Percentiles rank a stretch among this genome's conserved stretches.
Conservation (phyloP, 129 eudicot genomes). For the Arctium minus region DNA sequence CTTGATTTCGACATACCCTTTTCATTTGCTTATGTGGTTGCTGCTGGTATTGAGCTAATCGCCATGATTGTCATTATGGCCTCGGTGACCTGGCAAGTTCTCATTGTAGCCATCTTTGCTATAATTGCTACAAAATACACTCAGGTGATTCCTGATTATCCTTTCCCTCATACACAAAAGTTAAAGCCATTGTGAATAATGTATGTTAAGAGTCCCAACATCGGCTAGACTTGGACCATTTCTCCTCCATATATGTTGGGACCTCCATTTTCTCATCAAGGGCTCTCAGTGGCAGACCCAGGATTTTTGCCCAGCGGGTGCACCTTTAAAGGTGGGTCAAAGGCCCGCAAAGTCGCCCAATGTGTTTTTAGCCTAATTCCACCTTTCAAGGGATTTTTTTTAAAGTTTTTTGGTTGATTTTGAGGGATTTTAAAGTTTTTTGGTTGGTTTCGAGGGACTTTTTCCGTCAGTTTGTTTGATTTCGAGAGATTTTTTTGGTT, state of each 20-base stretch:
- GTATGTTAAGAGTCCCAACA: neutral
- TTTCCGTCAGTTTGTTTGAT: neutral
- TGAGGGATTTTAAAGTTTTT: neutral
- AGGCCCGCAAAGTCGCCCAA: neutral
- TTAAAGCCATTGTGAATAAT: neutral
- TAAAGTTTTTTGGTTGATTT: neutral
- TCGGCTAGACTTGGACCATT: neutral
- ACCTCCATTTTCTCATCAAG: neutral
- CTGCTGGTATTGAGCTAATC: conserved; percentile 35
- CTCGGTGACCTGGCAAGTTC: conserved; percentile 84
- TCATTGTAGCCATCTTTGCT: conserved; percentile 57
- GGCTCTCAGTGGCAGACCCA: neutral
- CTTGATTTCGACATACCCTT: conserved; percentile 58
- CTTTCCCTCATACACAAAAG: neutral
- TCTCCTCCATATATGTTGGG: neutral
- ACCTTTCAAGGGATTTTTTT: neutral
- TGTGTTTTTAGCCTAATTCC: neutral
- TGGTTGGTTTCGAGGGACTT: neutral
- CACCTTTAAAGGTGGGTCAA: neutral
- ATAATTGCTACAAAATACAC: conserved; percentile 43
- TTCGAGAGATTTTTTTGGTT: neutral
- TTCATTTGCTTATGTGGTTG: conserved; percentile 29
- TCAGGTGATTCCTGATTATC: conserved; percentile 42
- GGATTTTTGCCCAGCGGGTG: neutral
- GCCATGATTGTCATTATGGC: conserved; percentile 58